Percentiles rank a stretch among this genome's conserved stretches.
Conservation (phyloP, 345 rosid genomes). For the Psidium friedrichsthalianum region DNA sequence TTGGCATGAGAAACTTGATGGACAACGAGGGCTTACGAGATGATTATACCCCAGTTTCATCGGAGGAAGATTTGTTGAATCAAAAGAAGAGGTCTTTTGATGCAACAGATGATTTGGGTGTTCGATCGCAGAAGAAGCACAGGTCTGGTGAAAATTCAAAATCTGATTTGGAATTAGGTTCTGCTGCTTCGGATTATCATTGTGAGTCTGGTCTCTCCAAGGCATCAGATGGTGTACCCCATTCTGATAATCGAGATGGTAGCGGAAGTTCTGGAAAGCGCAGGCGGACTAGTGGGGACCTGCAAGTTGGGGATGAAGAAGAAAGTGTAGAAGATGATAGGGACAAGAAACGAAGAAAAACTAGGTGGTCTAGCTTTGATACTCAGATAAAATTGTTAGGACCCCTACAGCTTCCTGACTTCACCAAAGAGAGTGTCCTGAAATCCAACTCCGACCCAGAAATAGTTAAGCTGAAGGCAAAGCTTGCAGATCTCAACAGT, state of each 20-base stretch:
- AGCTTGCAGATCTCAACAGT: slow-evolving; percentile 4
- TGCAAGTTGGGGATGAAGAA: not conserved
- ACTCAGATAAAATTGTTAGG: slow-evolving; percentile 5
- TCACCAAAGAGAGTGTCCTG: not conserved
- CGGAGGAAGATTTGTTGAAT: not conserved
- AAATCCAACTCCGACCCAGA: slow-evolving; percentile 4
- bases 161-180: not conserved
- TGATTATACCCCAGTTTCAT: not conserved
- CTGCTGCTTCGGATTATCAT: not conserved
- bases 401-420: slow-evolving; percentile 12
- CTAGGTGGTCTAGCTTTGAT: slow-evolving; percentile 8
- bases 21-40: not conserved
- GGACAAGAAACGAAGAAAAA: slow-evolving; percentile 11
- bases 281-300: slow-evolving; percentile 2
- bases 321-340: not conserved
- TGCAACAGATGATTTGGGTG: not conserved
- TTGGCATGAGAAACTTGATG: not conserved
- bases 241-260: not conserved
- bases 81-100: not conserved
- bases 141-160: not conserved
- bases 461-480: slow-evolving; percentile 3
- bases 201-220: not conserved
- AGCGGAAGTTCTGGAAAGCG: slow-evolving; percentile 6
- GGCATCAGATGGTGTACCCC: not conserved
- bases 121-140: not conserved